Conservation (phyloP, 805 yeast genomes). For the Saturnispora dispora region DNA sequence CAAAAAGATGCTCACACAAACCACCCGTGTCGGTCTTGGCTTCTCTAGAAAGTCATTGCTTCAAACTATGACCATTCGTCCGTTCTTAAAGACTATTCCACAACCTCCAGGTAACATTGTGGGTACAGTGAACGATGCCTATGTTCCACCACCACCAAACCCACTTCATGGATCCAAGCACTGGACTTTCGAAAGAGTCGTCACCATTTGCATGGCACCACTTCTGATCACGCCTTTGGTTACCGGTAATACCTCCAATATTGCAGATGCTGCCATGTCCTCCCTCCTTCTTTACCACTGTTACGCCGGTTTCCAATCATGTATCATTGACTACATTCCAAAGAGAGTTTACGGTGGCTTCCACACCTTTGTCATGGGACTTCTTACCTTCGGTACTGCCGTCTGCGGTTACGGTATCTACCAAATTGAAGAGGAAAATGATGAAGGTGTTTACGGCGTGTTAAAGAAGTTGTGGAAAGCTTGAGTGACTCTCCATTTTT, state of each 20-base stretch:
- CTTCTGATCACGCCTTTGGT: constrained; percentile 52
- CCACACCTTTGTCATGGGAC: constrained; percentile 52
- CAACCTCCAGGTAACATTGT: constrained; percentile 70
- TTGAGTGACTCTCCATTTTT: constrained; percentile 6
- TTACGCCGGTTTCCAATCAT: constrained; percentile 63
- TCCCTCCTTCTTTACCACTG: constrained; percentile 53
- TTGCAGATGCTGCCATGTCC: constrained; percentile 49
- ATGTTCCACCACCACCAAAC: constrained; percentile 48
- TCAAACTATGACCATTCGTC: constrained; percentile 12
- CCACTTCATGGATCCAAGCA: constrained; percentile 60
- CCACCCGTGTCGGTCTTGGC: constrained; percentile 21
- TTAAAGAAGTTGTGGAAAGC: constrained; percentile 29
- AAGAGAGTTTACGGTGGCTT: constrained; percentile 58
- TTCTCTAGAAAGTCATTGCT: constrained; percentile 10
- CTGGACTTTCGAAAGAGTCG: constrained; percentile 62
- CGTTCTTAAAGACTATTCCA: constrained; percentile 25
- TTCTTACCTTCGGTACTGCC: constrained; percentile 54
- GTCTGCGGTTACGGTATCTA: constrained; percentile 65
- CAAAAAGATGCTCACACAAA: constrained; percentile 11
- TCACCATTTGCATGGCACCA: constrained; percentile 56
- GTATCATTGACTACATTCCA: constrained; percentile 75
- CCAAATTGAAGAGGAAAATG: constrained; percentile 54
- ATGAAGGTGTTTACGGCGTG: constrained; percentile 50
- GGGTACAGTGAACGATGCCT: constrained; percentile 67
- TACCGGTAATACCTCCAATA: constrained; percentile 43